phyloP scores from a whole-genome alignment of 2,329 filamentous ascomycete genomes.

The Fusarium udum region DNA sequence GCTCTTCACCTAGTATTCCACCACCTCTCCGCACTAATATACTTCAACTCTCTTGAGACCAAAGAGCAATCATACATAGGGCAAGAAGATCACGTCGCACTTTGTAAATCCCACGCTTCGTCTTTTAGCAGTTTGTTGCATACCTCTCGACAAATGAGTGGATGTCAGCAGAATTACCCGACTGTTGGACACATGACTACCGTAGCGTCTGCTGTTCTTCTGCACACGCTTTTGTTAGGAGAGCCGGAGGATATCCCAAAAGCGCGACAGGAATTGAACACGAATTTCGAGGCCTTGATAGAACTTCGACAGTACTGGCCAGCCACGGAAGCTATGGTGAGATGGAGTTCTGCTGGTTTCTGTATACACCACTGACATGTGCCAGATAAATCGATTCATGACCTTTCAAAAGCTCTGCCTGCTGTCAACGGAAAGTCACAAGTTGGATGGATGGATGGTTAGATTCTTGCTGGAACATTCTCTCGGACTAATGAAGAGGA shows the following conservation, averaged over 20 bases:
- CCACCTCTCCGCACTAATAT: background rate
- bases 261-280: background rate
- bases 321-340: background rate
- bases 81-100: background rate
- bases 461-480: conserved; percentile 5
- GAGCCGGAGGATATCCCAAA: background rate
- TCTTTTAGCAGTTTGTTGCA: background rate
- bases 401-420: background rate
- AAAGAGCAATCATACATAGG: background rate
- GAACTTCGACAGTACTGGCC: background rate
- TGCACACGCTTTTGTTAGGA: background rate
- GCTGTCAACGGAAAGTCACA: background rate
- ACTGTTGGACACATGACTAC: conserved; percentile 1
- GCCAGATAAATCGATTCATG: background rate
- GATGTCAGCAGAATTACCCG: background rate
- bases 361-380: background rate
- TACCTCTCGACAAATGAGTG: background rate
- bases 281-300: background rate
- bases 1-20: background rate
- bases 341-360: accelerated
- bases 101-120: background rate
- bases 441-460: conserved; percentile 4
- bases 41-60: conserved; percentile 2
- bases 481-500: background rate
- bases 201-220: background rate